A percentile compares a stretch with the other conserved stretches of the same genome.
phyloP scores from a whole-genome alignment of 495 filamentous ascomycete genomes.

The Podospora bellae-mahoneyi region DNA sequence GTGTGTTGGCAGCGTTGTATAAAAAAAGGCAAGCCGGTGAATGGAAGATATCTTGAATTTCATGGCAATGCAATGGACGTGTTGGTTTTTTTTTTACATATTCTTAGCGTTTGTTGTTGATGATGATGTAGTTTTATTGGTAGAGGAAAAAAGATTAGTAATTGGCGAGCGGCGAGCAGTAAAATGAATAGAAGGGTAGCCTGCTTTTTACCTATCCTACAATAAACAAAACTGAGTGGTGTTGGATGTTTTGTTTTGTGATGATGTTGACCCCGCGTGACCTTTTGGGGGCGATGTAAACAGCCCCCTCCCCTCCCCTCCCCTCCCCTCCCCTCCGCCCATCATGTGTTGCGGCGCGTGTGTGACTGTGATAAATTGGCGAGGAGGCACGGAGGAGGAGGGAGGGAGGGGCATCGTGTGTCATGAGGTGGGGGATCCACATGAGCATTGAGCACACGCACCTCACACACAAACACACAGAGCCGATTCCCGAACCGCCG shows the following conservation, averaged over 20 bases:
- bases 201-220: too few species aligned
- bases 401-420: not conserved
- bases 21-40: not conserved
- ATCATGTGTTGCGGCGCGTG: not conserved
- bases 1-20: not conserved
- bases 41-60: too few species aligned
- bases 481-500: not conserved
- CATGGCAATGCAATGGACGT: not conserved
- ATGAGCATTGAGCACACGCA: not conserved
- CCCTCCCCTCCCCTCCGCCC: too few species aligned
- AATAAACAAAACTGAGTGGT: too few species aligned
- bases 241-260: too few species aligned
- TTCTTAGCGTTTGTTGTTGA: not conserved
- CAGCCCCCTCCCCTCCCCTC: too few species aligned
- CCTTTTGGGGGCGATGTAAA: too few species aligned
- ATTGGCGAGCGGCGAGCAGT: not conserved
- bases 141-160: not conserved
- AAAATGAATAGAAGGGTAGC: not conserved
- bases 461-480: not conserved
- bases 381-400: not conserved
- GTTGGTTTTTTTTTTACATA: too few species aligned
- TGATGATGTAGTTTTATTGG: not conserved
- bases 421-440: not conserved
- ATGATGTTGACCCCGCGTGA: too few species aligned
- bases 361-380: not conserved